Evolutionary conservation across 805 yeast genomes (phyloP), one percentile per base, ranked within the genome.

Genomic region (Candida namnaoensis): DNA sequence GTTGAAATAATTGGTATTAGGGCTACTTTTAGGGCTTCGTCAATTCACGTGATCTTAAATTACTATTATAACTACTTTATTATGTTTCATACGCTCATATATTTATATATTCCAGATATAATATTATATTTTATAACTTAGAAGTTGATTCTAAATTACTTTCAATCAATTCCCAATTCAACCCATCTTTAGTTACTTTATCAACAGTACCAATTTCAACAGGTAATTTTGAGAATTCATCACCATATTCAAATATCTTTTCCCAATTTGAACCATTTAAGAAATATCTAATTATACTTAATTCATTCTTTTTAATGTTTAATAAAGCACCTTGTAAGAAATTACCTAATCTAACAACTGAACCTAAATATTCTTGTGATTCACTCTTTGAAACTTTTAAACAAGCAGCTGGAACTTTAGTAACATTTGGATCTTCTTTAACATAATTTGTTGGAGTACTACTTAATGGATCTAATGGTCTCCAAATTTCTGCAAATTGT

Each of bases 401-500:
- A 15, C 12, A 33, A 7, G 24, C 34, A 7, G 32, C 30, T 4
- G 23, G 19, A 7, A 34, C 38, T 34, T 39, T 63, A 2, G 46
- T 66, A 1, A 72, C 69, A 13, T 7, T 30, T 5, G 46, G 47
- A 0, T 80, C 80, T 0, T 68, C 33, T 34, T 44, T 44, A 14
- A 45, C 41, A 33, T 44, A 44, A 7, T 43, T 25, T 7, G 28
- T 62, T 35, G 70, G 69, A 1, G 66, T 48, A 14, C 63, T 51
- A 12, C 49, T 43, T 9, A 49, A 36, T 3, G 75, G 69, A 47
- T 72, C 72, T 26, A 76, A 50, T 13, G 72, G 62, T 48, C 76
- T 56, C 83, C 83, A 78, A 23, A 72, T 61, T 56, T 78, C 82
- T 34, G 68, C 60, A 46, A 75, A 78, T 7, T 62, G 64, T 41